Evolutionary conservation across 768 basidiomycete genomes (phyloP), one percentile per base, ranked within the genome.

Genomic region (Boletus barrowsii): DNA sequence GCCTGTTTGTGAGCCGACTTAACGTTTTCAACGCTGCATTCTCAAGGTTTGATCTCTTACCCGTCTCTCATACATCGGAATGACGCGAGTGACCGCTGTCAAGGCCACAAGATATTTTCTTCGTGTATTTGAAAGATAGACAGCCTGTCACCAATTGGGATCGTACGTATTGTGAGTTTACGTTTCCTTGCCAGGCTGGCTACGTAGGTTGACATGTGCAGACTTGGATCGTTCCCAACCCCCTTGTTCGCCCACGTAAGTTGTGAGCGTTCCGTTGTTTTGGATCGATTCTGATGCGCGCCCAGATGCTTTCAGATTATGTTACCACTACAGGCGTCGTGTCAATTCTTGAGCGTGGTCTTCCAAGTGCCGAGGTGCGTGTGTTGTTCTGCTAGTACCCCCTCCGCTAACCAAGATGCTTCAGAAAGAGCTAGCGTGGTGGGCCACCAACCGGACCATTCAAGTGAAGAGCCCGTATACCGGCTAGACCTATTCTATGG

Each of bases 181-280:
- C 2, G 5, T 9, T 44, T 17, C 15, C 11, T 0, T 51, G 3
- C 13, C 3, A 2, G 9, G 0, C 4, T 10, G 3, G 7, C 15
- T 17, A 30, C 22, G 10, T 45, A 26, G 20, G 14, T 36, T 53
- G 24, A 62, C 22, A 35, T 51, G 20, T n/a, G 24, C 42, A 89
- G 87, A 95, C 70, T 70, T 96, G 58, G 80, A 95, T 63, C 83
- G 94, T 53, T 95, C 92, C n/a, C 93, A 96, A 64, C 93, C 93
- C 13, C 94, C 94, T 65, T 96, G 30, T 96, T 96, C 73, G 83
- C 89, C 50, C 86, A 86, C 63, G 89, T 88, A 54, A 51, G 78
- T 65, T 43, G 4, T 11, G 4, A 30, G 30, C 17, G 4, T 10
- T 24, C 6, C 1, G 4, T 42, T 4, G 4, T 24, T n/a, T 29